Evolutionary conservation across 441 rosid species (phyloP).

Genomic region (Adansonia grandidieri): DNA sequence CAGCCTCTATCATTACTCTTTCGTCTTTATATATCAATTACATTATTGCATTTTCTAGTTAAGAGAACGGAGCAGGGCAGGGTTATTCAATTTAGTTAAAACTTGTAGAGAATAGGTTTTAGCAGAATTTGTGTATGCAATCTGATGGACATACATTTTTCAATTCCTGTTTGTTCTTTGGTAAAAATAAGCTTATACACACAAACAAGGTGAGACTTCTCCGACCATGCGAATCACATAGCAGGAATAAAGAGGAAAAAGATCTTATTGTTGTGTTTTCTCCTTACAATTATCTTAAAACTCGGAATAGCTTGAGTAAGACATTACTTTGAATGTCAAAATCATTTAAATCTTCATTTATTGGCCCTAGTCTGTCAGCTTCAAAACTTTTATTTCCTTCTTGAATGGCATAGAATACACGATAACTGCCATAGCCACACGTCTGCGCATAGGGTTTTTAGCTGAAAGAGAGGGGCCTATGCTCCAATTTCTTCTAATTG

Average conservation of each 20-base stretch:
- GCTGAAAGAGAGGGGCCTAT: neutral
- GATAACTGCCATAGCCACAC: neutral
- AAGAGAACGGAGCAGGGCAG: neutral
- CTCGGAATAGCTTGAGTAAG: neutral
- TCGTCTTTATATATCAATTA: neutral
- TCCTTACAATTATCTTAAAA: neutral
- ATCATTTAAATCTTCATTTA: neutral
- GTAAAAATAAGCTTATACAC: neutral
- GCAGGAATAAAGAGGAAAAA: neutral
- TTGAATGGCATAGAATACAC: neutral
- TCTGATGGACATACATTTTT: neutral
- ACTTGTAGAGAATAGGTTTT: neutral
- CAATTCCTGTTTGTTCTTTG: neutral
- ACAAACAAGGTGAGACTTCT: neutral
- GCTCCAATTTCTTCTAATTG: neutral
- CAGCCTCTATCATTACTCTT: neutral
- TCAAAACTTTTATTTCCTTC: slow-evolving; percentile 1
- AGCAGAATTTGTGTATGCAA: neutral
- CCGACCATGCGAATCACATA: neutral
- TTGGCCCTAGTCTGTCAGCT: too few relatives aligned
- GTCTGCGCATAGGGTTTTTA: neutral
- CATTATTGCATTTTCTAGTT: neutral
- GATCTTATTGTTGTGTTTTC: neutral
- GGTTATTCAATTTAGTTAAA: neutral
- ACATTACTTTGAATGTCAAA: slow-evolving; percentile 5